Conservation (phyloP, 2,329 filamentous ascomycete species). For the Juglanconis juglandina region DNA sequence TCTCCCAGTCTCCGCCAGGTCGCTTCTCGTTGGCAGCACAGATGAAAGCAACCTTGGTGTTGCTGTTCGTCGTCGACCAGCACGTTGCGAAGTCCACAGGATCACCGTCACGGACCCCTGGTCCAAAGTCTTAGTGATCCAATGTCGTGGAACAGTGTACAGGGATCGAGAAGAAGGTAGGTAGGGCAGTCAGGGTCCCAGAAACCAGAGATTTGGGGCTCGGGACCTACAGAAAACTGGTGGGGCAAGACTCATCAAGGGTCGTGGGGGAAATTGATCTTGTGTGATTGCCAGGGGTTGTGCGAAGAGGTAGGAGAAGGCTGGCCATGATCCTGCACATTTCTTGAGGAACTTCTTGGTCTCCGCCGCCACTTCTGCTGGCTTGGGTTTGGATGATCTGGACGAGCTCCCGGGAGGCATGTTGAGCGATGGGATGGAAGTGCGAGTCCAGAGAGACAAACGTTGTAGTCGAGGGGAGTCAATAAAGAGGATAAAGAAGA, state of each 20-base stretch:
- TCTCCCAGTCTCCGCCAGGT: constrained; percentile 76
- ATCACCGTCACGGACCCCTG: constrained; percentile 53
- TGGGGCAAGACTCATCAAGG: constrained; percentile 33
- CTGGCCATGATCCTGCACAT: constrained; percentile 52
- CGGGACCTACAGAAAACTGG: constrained; percentile 42
- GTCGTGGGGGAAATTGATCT: constrained; percentile 37
- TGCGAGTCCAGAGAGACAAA: neutral
- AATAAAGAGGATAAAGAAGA: neutral
- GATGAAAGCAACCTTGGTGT: constrained; percentile 57
- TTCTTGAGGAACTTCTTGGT: constrained; percentile 64
- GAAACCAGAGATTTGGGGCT: neutral
- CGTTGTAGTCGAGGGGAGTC: neutral
- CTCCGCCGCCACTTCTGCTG: constrained; percentile 68
- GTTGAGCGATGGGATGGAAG: constrained; percentile 15
- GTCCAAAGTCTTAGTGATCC: constrained; percentile 8
- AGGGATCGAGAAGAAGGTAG: neutral
- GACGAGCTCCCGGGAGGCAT: constrained; percentile 44
- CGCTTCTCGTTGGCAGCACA: constrained; percentile 74
- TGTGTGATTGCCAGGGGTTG: constrained; percentile 39
- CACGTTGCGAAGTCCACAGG: constrained; percentile 59
- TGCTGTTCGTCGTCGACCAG: constrained; percentile 44
- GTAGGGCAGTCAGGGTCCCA: neutral
- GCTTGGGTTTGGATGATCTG: constrained; percentile 54
- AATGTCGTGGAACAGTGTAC: constrained; percentile 20
- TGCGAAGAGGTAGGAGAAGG: constrained; percentile 57